Conservation (phyloP, 257 asterid species). For the Solanum microdontum region DNA sequence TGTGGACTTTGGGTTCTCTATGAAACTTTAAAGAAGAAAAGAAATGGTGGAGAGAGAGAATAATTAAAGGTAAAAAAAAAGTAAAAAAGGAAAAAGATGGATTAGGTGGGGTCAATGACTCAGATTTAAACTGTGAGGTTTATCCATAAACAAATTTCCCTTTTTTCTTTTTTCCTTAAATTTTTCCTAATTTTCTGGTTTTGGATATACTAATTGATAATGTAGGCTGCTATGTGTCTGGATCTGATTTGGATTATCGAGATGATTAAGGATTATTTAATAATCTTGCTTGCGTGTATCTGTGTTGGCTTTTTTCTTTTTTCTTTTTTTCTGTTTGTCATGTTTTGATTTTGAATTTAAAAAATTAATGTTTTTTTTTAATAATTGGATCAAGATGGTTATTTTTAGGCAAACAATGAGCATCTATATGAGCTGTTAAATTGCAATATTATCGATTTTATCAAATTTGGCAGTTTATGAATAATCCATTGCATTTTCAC, state of each 20-base stretch:
- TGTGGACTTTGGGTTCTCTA: conserved; percentile 10
- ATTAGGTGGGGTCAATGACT: conserved; percentile 24
- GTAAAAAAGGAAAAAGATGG: conserved; percentile 7
- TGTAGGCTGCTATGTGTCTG: background rate
- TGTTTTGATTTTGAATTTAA: background rate
- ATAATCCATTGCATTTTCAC: background rate
- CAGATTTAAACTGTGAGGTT: conserved; percentile 3
- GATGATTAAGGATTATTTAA: background rate
- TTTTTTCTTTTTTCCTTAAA: background rate
- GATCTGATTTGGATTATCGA: background rate
- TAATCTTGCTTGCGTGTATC: background rate
- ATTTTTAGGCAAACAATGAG: background rate
- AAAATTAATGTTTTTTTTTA: no score
- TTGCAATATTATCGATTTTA: background rate
- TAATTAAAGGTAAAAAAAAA: background rate
- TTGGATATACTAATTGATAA: background rate
- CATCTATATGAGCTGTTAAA: background rate
- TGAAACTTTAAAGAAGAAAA: background rate
- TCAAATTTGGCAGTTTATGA: background rate
- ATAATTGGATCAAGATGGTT: background rate
- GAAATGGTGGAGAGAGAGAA: background rate
- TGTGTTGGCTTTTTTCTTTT: background rate
- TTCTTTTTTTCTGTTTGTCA: background rate
- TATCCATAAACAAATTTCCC: conserved; percentile 24
- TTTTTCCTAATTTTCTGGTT: background rate